These are phyloP conservation scores for Backusella australiensis DNA, from an alignment of 192 early-diverging fungal species.

Conservation along the genomic window DNA sequence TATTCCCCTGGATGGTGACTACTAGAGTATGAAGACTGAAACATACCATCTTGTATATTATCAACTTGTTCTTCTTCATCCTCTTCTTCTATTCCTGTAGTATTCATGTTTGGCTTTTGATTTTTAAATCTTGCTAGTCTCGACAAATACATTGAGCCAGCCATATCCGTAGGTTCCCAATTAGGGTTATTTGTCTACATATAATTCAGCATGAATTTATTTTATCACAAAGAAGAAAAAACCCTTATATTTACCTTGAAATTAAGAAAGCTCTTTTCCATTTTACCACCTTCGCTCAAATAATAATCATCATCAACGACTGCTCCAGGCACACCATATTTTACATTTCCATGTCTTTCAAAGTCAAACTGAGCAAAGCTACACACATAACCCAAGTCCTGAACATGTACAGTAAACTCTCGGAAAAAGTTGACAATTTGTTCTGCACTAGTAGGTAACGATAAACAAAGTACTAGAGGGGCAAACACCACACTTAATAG, in stretches of 20 bases:
- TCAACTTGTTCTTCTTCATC: background rate
- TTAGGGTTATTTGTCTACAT: constrained; percentile 78
- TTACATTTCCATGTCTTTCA: constrained; percentile 82
- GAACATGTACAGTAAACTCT: constrained; percentile 91
- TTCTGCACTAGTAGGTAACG: constrained; percentile 72
- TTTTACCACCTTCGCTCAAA: constrained; percentile 88
- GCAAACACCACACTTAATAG: constrained; percentile 76
- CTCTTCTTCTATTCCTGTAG: background rate
- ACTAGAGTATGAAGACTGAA: background rate
- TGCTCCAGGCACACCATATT: constrained; percentile 74
- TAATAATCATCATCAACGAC: constrained; percentile 55
- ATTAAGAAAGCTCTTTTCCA: constrained; percentile 96
- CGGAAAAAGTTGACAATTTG: constrained; percentile 92
- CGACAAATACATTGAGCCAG: constrained; percentile 78
- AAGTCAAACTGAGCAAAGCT: constrained; percentile 98
- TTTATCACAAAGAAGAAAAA: background rate
- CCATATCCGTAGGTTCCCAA: constrained; percentile 84
- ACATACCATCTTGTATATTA: constrained; percentile 11
- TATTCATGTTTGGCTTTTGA: constrained; percentile 4
- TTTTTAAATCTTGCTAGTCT: constrained; percentile 51
- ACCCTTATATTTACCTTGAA: constrained; percentile 76
- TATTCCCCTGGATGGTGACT: background rate
- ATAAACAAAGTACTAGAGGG: constrained; percentile 80
- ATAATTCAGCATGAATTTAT: background rate
- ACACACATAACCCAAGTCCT: constrained; percentile 92